Evolutionary conservation across 495 filamentous ascomycete genomes (phyloP), one percentile per base, ranked within the genome.

Genomic region (Trichoderma reesei): DNA sequence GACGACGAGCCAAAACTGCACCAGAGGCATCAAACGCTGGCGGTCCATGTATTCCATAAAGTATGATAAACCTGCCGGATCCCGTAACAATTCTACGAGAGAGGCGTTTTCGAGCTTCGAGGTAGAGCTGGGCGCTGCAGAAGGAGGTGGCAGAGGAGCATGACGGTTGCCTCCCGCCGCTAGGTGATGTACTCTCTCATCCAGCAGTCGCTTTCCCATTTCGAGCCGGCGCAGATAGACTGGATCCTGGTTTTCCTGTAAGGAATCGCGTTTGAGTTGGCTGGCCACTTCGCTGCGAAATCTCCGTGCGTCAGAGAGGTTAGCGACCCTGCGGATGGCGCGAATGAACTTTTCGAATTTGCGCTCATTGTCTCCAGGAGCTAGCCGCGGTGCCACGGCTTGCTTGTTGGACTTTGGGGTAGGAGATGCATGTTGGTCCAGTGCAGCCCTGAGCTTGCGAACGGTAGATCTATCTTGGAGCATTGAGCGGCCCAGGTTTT

Each of bases 41-140:
- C 93, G 88, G 73, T 99, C 95, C 95, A 98, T 97, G 72, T 91
- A 97, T 70, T 99, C 95, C 95, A 98, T 99, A 72, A 98, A 97
- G 71, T 96, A 99, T 11, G 92, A 97, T 16, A 98, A 79, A 6
- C 91, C 92, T 1, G 93, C 86, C 9, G 93, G 85, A 73, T 94
- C 89, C 66, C 92, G 88, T 64, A 99, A 81, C 26, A 98, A 76
- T 34, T 98, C 90, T 38, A 84, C 83, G 5, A 98, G 79, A 0
- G 90, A 86, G 9, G 87, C 84, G 67, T 87, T 88, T 64, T 90
- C 86, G 31, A 88, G 70, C 46, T 80, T 79, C 16, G 90, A 79
- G 65, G 67, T 79, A 64, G 65, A 75, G 56, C 63, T 75, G 39
- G 54, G 73, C 65, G 68, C 65, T 69, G 68, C 64, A 66, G 68